Evolutionary conservation across 495 filamentous ascomycete genomes (phyloP), one percentile per base, ranked within the genome.

Genomic region (Penicillium dipodomyicola): DNA sequence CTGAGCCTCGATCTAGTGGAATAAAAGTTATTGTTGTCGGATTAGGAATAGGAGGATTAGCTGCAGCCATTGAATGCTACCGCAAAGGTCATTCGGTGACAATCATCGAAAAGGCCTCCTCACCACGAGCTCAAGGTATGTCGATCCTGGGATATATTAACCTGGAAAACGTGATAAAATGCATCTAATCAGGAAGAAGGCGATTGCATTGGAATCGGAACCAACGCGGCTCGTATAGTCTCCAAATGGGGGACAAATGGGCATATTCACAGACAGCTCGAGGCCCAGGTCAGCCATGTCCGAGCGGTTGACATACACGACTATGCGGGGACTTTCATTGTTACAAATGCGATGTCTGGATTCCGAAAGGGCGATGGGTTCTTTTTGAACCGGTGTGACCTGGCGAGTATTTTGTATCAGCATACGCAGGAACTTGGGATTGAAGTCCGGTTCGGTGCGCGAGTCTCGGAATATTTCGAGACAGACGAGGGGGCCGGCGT

Each of bases 381-480:
- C 35, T 42, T 42, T 42, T 20, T 42, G 40, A 42, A 42, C 40
- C 40, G 40, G 40, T 42, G 40, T 20, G 40, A 42, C 40, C n/a
- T 42, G 15, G 40, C 40, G 17, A 42, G 22, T 42, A 42, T 22
- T 39, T 12, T 72, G 77, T 53, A 75, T 83, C 43, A 83, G 80
- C 59, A 63, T 69, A 23, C 33, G 14, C 12, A 50, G 14, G 49
- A 40, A n/a, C 30, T 57, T 3, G 54, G 54, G 22, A 56, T 64
- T 29, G 54, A 58, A 27, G 32, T 64, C 27, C 49, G 54, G 5
- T 56, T 58, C 22, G 40, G 54, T 20, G 48, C 49, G 4, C 6
- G 17, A 17, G 61, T 61, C 9, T 33, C 39, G 11, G 44, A 56
- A 17, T 61, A 58, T 54, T 64, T 54, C 53, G 61, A 64, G 46